Evolutionary conservation across 768 basidiomycete genomes (phyloP).

Genomic region (Rhizopogon vinicolor): DNA sequence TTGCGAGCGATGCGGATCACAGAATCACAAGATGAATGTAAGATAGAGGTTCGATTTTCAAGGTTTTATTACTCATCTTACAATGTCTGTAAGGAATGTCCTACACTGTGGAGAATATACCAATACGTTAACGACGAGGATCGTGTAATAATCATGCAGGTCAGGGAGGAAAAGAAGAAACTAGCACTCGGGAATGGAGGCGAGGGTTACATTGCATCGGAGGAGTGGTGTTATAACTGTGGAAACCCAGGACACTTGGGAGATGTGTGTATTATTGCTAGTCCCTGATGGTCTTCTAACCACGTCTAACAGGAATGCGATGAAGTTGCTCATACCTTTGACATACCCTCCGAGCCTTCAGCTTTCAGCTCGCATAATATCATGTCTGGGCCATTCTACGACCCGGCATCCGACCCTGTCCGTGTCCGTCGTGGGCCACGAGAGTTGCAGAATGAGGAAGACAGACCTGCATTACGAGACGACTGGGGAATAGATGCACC

Average conservation of each 20-base stretch:
- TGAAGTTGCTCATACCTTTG: conserved; percentile 35
- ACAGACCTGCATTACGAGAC: conserved; percentile 30
- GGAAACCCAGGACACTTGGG: conserved; percentile 71
- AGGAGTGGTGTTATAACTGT: conserved; percentile 83
- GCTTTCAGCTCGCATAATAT: conserved; percentile 66
- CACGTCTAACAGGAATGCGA: conserved; percentile 52
- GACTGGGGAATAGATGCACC: conserved; percentile 45
- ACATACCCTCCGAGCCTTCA: conserved; percentile 48
- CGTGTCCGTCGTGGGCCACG: conserved; percentile 32
- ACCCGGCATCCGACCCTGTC: conserved; percentile 31
- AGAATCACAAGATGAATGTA: conserved; percentile 61
- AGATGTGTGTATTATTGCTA: conserved; percentile 48
- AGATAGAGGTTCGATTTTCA: conserved; percentile 14
- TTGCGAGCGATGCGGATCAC: conserved; percentile 69
- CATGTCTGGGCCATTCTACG: conserved; percentile 62
- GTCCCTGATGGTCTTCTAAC: background rate
- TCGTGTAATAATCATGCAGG: conserved; percentile 36
- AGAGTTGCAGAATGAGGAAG: conserved; percentile 26
- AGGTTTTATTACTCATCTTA: background rate
- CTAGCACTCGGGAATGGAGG: conserved; percentile 62
- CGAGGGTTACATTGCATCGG: conserved; percentile 70
- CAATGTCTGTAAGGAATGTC: conserved; percentile 61
- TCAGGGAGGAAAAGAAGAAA: conserved; percentile 45
- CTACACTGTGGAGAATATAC: conserved; percentile 78
- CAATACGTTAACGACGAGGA: conserved; percentile 60